These are phyloP conservation scores for Ophiocordyceps sinensis DNA, from an alignment of 2,329 filamentous ascomycete genomes.

Conservation along the genomic window DNA sequence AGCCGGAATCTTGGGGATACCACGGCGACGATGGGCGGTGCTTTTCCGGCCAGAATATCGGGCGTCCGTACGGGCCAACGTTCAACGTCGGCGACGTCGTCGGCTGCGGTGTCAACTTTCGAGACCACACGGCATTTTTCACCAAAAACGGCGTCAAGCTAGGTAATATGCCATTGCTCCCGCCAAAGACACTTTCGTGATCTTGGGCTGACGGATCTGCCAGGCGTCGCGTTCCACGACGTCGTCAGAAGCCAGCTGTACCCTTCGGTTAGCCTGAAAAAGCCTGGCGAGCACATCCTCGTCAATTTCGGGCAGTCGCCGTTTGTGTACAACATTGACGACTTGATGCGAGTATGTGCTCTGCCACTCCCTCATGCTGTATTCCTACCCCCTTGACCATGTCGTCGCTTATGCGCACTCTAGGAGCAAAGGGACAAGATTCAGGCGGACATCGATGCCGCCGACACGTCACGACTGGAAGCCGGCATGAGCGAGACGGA, in stretches of 20 bases:
- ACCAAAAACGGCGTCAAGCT: constrained; percentile 48
- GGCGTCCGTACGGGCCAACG: constrained; percentile 40
- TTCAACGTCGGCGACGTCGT: constrained; percentile 44
- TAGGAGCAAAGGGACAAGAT: constrained; percentile 48
- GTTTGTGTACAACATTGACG: constrained; percentile 86
- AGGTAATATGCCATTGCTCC: constrained; percentile 23
- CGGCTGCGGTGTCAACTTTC: constrained; percentile 53
- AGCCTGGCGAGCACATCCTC: constrained; percentile 43
- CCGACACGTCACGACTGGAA: constrained; percentile 45
- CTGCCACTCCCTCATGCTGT: background rate
- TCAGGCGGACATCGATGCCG: constrained; percentile 41
- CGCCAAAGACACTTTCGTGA: background rate
- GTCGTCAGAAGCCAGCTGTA: constrained; percentile 50
- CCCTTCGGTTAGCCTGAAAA: constrained; percentile 51
- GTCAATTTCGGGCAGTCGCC: constrained; percentile 58
- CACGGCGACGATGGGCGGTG: constrained; percentile 54
- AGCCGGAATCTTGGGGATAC: constrained; percentile 53
- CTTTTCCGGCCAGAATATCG: constrained; percentile 40
- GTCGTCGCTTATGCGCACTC: constrained; percentile 5
- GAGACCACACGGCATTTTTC: constrained; percentile 50
- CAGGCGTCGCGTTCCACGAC: constrained; percentile 58
- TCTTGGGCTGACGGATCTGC: constrained; percentile 1
- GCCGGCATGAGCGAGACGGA: constrained; percentile 56
- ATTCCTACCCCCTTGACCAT: background rate
- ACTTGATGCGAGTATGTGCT: constrained; percentile 55